Percentiles rank a stretch among this genome's conserved stretches.
phyloP scores from a whole-genome alignment of 1,284 basidiomycete species.

The Rhodotorula sp. region DNA sequence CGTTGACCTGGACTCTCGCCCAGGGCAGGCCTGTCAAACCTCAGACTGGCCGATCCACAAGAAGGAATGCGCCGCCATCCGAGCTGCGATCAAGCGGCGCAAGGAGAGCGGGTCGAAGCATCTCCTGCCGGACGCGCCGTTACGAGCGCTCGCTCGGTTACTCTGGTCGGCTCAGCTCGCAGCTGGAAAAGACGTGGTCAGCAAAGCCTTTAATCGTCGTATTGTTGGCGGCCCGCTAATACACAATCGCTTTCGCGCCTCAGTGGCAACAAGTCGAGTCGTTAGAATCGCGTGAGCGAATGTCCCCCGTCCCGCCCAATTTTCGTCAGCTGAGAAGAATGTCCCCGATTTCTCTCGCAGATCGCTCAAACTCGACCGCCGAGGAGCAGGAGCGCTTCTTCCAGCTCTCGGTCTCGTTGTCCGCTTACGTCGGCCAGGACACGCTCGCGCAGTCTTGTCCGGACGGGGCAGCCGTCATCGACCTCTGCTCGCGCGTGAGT shows the following conservation, averaged over 20 bases:
- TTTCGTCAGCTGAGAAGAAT: background rate
- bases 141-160: constrained; percentile 63
- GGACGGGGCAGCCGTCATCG: constrained; percentile 64
- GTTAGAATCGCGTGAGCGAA: constrained; percentile 68
- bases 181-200: constrained; percentile 50
- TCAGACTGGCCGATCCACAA: constrained; percentile 75
- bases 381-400: constrained; percentile 36
- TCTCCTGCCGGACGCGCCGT: constrained; percentile 64
- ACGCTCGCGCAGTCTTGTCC: constrained; percentile 57
- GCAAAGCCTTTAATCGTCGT: background rate
- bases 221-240: no score
- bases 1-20: background rate
- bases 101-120: constrained; percentile 23
- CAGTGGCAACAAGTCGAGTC: constrained; percentile 66
- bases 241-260: background rate
- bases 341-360: background rate
- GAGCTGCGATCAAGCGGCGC: constrained; percentile 27
- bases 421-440: constrained; percentile 49
- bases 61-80: constrained; percentile 68
- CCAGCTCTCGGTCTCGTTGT: constrained; percentile 46
- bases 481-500: constrained; percentile 45
- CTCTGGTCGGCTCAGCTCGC: constrained; percentile 65
- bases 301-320: no score
- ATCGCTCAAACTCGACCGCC: constrained; percentile 14
- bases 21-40: constrained; percentile 67